phyloP scores from a whole-genome alignment of 352 stramenopile species.

The Thalassiosira delicatula region DNA sequence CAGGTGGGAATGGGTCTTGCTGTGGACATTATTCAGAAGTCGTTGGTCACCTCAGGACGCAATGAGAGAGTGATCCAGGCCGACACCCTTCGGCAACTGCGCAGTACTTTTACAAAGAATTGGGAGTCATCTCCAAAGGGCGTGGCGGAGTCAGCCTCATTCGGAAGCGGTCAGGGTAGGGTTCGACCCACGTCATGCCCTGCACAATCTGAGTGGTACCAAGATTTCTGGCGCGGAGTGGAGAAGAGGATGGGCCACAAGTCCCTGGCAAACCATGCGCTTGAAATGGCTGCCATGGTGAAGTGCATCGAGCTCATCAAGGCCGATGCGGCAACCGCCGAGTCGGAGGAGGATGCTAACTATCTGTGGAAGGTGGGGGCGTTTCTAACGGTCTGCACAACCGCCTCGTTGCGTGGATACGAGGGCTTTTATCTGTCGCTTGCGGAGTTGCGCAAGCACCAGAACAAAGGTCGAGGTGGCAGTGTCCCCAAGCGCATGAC shows the following conservation, averaged over 20 bases:
- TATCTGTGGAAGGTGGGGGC: slow-evolving; percentile 36
- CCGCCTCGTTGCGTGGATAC: slow-evolving; percentile 35
- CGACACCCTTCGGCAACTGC: slow-evolving; percentile 18
- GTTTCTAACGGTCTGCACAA: slow-evolving; percentile 18
- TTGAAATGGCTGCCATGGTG: slow-evolving; percentile 43
- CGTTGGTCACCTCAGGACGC: slow-evolving; percentile 14
- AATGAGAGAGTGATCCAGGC: slow-evolving; percentile 23
- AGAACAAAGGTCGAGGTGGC: not conserved
- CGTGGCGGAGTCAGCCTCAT: slow-evolving; percentile 14
- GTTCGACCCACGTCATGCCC: slow-evolving; percentile 23
- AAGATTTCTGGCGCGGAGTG: slow-evolving; percentile 29
- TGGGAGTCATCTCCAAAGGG: slow-evolving; percentile 36
- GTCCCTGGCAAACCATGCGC: slow-evolving; percentile 18
- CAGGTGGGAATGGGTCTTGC: slow-evolving; percentile 46
- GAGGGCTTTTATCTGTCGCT: slow-evolving; percentile 45
- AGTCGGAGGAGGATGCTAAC: not conserved
- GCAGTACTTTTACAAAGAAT: slow-evolving; percentile 13
- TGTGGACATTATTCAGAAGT: slow-evolving; percentile 47
- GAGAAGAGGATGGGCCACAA: slow-evolving; percentile 58
- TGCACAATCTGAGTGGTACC: slow-evolving; percentile 52
- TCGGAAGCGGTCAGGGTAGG: slow-evolving; percentile 4
- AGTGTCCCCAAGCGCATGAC: not conserved
- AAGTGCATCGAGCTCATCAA: slow-evolving; percentile 25
- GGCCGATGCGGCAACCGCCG: not conserved
- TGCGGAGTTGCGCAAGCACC: slow-evolving; percentile 4